Evolutionary conservation across 805 yeast species (phyloP).

Genomic region (Isabelozyma gotoi): DNA sequence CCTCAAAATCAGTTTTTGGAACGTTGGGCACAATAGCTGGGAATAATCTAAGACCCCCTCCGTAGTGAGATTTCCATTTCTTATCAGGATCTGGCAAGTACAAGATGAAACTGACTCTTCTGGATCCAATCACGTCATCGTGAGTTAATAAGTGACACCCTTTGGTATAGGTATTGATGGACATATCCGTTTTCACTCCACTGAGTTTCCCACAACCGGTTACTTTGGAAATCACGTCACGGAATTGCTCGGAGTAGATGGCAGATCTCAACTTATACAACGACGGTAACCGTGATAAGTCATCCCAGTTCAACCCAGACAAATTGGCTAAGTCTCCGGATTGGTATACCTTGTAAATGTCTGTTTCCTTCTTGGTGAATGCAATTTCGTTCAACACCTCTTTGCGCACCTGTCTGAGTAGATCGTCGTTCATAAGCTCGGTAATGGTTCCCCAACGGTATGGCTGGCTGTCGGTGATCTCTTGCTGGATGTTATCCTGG

Average conservation of each 20-base stretch:
- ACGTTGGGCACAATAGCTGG: constrained; percentile 87
- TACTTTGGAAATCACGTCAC: constrained; percentile 72
- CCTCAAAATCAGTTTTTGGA: constrained; percentile 73
- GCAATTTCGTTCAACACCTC: constrained; percentile 84
- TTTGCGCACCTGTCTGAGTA: constrained; percentile 75
- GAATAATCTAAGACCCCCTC: constrained; percentile 87
- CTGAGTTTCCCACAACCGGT: constrained; percentile 88
- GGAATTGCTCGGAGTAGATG: constrained; percentile 79
- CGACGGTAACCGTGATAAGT: constrained; percentile 70
- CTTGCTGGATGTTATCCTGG: constrained; percentile 36
- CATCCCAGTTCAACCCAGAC: constrained; percentile 78
- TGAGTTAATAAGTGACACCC: constrained; percentile 94
- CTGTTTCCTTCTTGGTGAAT: constrained; percentile 95
- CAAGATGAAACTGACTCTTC: constrained; percentile 89
- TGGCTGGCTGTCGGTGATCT: constrained; percentile 64
- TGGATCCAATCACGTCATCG: constrained; percentile 95
- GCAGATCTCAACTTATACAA: constrained; percentile 81
- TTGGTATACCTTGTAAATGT: constrained; percentile 88
- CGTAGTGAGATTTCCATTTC: constrained; percentile 86
- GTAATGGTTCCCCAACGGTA: constrained; percentile 87
- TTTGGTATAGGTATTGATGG: constrained; percentile 84
- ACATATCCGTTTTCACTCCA: constrained; percentile 89
- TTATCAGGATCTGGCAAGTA: constrained; percentile 92
- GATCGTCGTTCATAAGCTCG: constrained; percentile 69
- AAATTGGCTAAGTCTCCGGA: constrained; percentile 91